A percentile compares a stretch with the other conserved stretches of the same genome.
Conservation (phyloP, 345 rosid genomes). For the Salix viminalis region DNA sequence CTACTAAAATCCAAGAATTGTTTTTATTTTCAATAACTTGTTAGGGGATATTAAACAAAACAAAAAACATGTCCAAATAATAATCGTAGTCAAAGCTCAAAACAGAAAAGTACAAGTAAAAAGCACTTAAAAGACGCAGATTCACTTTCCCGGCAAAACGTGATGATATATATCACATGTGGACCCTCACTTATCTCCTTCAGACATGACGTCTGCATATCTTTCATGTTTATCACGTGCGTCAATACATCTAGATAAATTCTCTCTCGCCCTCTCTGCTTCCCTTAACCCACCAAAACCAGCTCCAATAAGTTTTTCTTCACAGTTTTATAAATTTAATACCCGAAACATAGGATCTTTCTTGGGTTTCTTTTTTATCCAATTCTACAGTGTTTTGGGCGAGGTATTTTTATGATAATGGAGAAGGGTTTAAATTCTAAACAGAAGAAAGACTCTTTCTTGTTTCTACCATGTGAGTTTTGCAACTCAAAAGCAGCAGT, state of each 20-base stretch:
- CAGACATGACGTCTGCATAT: neutral
- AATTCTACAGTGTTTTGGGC: too few relatives aligned
- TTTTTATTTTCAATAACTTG: too few relatives aligned
- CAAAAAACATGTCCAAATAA: too few relatives aligned
- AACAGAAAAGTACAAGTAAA: neutral
- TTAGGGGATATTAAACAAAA: too few relatives aligned
- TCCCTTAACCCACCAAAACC: neutral
- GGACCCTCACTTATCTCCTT: neutral
- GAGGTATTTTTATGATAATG: neutral
- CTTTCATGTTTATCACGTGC: neutral
- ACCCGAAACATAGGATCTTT: too few relatives aligned
- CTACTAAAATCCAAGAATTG: too few relatives aligned
- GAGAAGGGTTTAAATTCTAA: neutral
- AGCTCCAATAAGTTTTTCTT: neutral
- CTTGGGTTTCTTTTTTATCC: too few relatives aligned
- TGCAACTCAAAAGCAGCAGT: slow-evolving; percentile 17
- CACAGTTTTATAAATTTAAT: neutral
- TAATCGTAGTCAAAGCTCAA: neutral
- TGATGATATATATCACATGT: neutral
- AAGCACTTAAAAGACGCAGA: neutral
- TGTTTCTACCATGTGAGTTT: slow-evolving; percentile 13
- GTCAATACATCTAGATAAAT: neutral
- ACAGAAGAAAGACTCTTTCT: neutral
- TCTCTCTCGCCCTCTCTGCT: neutral
- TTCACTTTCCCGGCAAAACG: neutral